Evolutionary conservation across 371 early-diverging fungal species (phyloP).

Genomic region (Lichtheimia ramosa): DNA sequence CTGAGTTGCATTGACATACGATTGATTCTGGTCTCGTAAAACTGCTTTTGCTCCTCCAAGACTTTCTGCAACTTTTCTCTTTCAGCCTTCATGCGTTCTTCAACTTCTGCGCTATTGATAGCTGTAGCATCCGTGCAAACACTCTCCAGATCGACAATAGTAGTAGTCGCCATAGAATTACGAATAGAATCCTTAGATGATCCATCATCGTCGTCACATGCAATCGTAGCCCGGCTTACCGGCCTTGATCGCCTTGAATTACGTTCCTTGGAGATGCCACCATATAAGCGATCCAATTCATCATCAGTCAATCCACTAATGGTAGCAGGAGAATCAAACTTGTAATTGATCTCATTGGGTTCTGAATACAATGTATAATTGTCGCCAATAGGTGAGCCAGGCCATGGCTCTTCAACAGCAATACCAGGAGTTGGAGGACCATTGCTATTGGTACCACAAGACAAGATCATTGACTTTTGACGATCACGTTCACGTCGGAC

Average conservation of each 20-base stretch:
- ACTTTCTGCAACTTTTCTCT: constrained; percentile 57
- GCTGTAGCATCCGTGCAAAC: constrained; percentile 40
- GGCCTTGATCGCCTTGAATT: constrained; percentile 53
- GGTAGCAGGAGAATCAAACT: constrained; percentile 62
- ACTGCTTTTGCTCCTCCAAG: constrained; percentile 45
- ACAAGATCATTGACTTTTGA: constrained; percentile 26
- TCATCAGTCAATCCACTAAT: constrained; percentile 58
- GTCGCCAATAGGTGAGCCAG: constrained; percentile 7
- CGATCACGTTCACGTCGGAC: constrained; percentile 71
- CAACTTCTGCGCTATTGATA: constrained; percentile 31
- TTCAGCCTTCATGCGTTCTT: constrained; percentile 53
- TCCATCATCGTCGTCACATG: constrained; percentile 50
- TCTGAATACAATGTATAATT: constrained; percentile 38
- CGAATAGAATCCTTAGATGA: constrained; percentile 48
- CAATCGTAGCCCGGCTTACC: constrained; percentile 51
- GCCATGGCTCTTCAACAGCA: constrained; percentile 12
- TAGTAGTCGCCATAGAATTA: constrained; percentile 27
- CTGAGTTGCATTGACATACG: constrained; percentile 44
- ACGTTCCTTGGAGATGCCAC: constrained; percentile 56
- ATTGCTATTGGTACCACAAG: constrained; percentile 11
- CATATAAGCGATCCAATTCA: constrained; percentile 60
- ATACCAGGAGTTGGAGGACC: constrained; percentile 40
- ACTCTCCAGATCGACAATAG: constrained; percentile 45
- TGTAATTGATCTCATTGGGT: constrained; percentile 77
- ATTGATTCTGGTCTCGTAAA: constrained; percentile 59